These are phyloP conservation scores for Echeveria elegans DNA, from an alignment of 164 flowering plant genomes.

Conservation along the genomic window DNA sequence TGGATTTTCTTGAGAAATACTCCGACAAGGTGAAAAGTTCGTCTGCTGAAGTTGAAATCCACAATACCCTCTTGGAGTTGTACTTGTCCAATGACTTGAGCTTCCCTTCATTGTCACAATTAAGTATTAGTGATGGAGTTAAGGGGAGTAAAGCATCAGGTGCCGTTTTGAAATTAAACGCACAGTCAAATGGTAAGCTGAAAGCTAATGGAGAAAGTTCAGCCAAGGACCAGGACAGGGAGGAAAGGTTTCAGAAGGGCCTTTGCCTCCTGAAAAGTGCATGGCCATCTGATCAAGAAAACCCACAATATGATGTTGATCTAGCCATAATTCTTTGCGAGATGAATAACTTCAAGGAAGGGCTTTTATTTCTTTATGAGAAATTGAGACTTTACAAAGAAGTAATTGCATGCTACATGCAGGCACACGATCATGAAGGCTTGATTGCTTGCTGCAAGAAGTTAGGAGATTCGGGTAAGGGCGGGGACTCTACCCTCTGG, in stretches of 20 bases:
- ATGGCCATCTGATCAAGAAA: constrained; percentile 34
- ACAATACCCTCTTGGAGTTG: constrained; percentile 88
- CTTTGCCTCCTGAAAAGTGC: constrained; percentile 63
- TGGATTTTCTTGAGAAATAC: constrained; percentile 88
- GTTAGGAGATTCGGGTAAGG: constrained; percentile 80
- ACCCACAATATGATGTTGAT: neutral
- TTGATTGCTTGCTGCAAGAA: constrained; percentile 93
- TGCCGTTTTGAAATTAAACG: constrained; percentile 18
- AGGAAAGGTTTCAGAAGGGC: constrained; percentile 64
- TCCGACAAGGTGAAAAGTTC: constrained; percentile 77
- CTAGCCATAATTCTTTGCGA: constrained; percentile 62
- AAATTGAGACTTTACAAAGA: constrained; percentile 93
- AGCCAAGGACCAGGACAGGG: constrained; percentile 30
- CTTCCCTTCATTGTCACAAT: constrained; percentile 61
- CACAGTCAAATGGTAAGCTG: constrained; percentile 39
- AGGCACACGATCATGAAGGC: constrained; percentile 90
- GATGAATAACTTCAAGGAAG: constrained; percentile 58
- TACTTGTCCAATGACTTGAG: constrained; percentile 75
- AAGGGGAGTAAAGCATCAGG: constrained; percentile 20
- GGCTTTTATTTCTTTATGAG: constrained; percentile 79
- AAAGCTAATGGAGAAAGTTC: constrained; percentile 18
- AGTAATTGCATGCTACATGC: constrained; percentile 97
- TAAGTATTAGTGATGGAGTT: constrained; percentile 21
- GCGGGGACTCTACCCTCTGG: constrained; percentile 95
- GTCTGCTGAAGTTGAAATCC: constrained; percentile 90